phyloP scores from a whole-genome alignment of 2,329 filamentous ascomycete genomes.

The Juglanconis juglandina region DNA sequence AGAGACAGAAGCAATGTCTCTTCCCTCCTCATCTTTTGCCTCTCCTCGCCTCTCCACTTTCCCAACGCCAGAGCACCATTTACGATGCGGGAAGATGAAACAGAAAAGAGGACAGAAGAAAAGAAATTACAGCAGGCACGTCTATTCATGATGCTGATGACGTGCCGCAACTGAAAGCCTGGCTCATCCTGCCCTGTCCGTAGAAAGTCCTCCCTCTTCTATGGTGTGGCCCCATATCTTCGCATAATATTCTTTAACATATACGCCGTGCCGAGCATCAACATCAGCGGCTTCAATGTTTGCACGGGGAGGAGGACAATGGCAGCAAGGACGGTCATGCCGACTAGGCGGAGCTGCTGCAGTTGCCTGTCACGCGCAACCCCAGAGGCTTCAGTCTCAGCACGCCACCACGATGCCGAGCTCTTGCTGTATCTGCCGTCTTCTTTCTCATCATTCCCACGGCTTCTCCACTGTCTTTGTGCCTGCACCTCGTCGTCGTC shows the following conservation, averaged over 20 bases:
- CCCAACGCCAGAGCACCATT: conserved; percentile 16
- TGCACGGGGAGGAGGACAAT: conserved; percentile 45
- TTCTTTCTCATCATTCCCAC: conserved; percentile 23
- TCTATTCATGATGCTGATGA: conserved; percentile 1
- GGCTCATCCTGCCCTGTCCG: not conserved
- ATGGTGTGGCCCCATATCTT: conserved; percentile 6
- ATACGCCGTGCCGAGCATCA: conserved; percentile 37
- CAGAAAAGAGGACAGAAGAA: not conserved
- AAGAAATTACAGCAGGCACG: conserved; percentile 2
- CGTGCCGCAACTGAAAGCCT: not conserved
- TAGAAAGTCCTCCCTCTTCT: not conserved
- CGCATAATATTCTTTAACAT: conserved; percentile 29
- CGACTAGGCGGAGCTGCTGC: conserved; percentile 39
- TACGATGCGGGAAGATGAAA: conserved; percentile 6
- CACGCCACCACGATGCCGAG: conserved; percentile 12
- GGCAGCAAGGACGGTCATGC: conserved; percentile 40
- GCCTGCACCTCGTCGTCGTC: not conserved
- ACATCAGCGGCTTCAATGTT: conserved; percentile 35
- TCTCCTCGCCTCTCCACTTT: not conserved
- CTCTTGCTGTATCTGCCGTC: conserved; percentile 14
- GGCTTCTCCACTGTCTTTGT: conserved; percentile 16
- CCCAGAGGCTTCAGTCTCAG: conserved; percentile 10
- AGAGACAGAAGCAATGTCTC: not conserved
- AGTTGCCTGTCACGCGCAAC: conserved; percentile 37
- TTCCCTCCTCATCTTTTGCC: not conserved